These are phyloP conservation scores for Penicillium freii DNA, from an alignment of 2,329 filamentous ascomycete species.

Conservation along the genomic window DNA sequence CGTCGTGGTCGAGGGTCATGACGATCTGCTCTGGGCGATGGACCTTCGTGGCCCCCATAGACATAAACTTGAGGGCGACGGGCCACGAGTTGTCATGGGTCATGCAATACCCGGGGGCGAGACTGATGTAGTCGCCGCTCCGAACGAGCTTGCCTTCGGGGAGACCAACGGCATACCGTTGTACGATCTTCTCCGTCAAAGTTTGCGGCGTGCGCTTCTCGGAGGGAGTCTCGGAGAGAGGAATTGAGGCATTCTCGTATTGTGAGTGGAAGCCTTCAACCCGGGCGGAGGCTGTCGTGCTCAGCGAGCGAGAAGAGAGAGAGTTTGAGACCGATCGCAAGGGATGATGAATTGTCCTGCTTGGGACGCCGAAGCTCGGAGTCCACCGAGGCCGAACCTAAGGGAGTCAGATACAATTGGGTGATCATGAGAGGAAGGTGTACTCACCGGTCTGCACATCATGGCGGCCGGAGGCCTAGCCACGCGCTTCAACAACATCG, in stretches of 20 bases:
- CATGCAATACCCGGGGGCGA: slow-evolving; percentile 73
- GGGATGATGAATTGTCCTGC: slow-evolving; percentile 1
- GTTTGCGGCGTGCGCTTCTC: slow-evolving; percentile 60
- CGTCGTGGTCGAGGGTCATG: slow-evolving; percentile 82
- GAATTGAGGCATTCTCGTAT: background rate
- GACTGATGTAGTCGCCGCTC: slow-evolving; percentile 78
- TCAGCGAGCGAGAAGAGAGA: background rate
- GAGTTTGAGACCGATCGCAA: background rate
- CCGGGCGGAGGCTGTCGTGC: background rate
- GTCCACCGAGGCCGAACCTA: slow-evolving; percentile 1
- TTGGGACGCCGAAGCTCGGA: background rate
- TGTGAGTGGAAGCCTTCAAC: slow-evolving; percentile 1
- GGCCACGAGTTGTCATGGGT: slow-evolving; percentile 84
- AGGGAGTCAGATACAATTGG: background rate
- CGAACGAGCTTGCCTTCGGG: slow-evolving; percentile 71
- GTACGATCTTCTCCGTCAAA: slow-evolving; percentile 89
- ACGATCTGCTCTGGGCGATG: slow-evolving; percentile 72
- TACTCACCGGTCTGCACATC: slow-evolving; percentile 1
- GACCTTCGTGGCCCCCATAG: slow-evolving; percentile 73
- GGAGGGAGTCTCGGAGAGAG: background rate
- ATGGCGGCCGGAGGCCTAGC: background rate
- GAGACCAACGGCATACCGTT: slow-evolving; percentile 74
- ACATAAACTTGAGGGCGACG: slow-evolving; percentile 75
- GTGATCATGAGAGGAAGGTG: background rate
- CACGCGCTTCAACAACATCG: slow-evolving; percentile 6